Base-by-base conservation (phyloP, 1,284 basidiomycete genomes). In the Cryptococcus wingfieldii region DNA sequence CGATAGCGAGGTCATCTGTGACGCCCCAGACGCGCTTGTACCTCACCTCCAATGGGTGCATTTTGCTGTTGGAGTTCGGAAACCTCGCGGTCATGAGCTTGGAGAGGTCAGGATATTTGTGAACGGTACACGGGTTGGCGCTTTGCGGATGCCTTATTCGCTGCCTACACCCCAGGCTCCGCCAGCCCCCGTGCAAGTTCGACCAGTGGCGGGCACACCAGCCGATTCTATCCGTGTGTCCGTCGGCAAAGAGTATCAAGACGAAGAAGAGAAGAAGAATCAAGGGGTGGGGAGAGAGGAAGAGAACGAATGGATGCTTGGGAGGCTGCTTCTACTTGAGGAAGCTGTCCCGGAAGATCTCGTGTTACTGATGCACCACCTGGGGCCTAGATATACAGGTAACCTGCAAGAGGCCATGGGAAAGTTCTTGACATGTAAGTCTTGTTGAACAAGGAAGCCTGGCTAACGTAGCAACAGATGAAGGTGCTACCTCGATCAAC, bases 401-500 rank as follows among this genome's bases (percentile, higher is more conserved):
- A 77, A 76, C 55, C 61, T 73, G 42, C 75, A 77, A 51, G 77
- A 77, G 48, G 62, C 74, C 7, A 58, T 74, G 10, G 73, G 72
- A 19, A 72, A 69, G 53, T 78, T 78, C 61, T 61, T 78, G 47
- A 77, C 77, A 1, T 78, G 69, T 72, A 41, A 65, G 66, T 62
- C 14, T 10, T n/a, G 8, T 14, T n/a, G 14, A 19, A 6, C 23
- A 37, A 28, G 2, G 13, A 7, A 19, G 38, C 12, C 27, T 10
- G 10, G 4, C 12, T 38, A 44, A 38, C 50, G 28, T 27, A 7
- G 3, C 37, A 12, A 19, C 53, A 74, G 71, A 78, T 56, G 72
- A 77, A 50, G 72, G 70, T 10, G 72, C 75, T 0, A 76, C 75
- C 1, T 68, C 75, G 0, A 74, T 77, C 56, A 77, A 78, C 56